Evolutionary conservation across 202 grass and related monocot species (phyloP).

Genomic region (Hordeum pubiflorum): DNA sequence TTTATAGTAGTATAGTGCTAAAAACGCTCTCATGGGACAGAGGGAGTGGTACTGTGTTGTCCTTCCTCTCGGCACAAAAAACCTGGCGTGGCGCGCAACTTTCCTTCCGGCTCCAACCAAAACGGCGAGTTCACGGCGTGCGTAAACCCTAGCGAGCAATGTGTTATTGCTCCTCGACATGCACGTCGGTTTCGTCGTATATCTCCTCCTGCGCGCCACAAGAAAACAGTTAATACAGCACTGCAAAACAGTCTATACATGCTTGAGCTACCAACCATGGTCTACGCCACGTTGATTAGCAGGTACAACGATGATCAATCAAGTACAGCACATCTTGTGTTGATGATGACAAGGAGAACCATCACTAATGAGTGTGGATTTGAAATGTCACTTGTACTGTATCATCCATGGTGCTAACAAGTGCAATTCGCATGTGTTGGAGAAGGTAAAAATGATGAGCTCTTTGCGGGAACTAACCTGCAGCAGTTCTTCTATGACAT

Average conservation of each 20-base stretch:
- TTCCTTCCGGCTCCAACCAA: constrained; percentile 2
- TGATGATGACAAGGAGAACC: neutral
- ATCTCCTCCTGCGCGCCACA: constrained; percentile 69
- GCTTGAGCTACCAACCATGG: neutral
- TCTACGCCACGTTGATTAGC: neutral
- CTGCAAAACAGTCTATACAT: neutral
- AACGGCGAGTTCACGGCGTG: neutral
- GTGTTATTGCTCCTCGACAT: constrained; percentile 45
- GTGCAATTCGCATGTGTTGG: neutral
- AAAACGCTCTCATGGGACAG: too few relatives aligned
- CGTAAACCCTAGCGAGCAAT: neutral
- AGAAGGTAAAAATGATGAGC: neutral
- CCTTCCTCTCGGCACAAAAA: neutral
- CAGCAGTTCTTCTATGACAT: constrained; percentile 93
- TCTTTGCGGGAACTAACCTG: constrained; percentile 48
- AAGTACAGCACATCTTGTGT: neutral
- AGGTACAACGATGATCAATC: neutral
- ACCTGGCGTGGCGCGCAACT: neutral
- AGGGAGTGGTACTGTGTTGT: neutral
- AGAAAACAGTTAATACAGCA: neutral
- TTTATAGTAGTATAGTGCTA: too few relatives aligned
- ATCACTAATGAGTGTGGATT: neutral
- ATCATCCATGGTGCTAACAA: neutral
- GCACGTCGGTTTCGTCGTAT: constrained; percentile 85
- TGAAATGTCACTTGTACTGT: neutral